phyloP scores from a whole-genome alignment of 1,284 basidiomycete species.

The Ustilago curta region DNA sequence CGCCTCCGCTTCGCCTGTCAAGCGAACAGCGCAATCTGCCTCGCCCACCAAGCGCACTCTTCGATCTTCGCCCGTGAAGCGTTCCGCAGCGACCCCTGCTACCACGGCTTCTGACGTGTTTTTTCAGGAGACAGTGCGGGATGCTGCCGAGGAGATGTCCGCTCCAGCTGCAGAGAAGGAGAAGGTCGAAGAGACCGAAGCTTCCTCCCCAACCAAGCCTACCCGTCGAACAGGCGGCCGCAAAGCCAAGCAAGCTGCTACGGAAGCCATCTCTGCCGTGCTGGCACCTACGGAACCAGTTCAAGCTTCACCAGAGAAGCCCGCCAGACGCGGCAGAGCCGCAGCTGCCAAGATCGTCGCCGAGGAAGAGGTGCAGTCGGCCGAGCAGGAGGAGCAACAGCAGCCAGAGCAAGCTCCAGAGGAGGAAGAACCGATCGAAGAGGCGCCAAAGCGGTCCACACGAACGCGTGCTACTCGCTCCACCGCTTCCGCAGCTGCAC shows the following conservation, averaged over 20 bases:
- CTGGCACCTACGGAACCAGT: constrained; percentile 1
- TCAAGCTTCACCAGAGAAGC: constrained; percentile 21
- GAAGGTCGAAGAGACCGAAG: constrained; percentile 7
- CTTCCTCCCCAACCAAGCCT: constrained; percentile 21
- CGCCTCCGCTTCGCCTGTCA: constrained; percentile 23
- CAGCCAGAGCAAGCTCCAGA: background rate
- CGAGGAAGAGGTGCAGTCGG: background rate
- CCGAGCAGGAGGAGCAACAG: constrained; percentile 3
- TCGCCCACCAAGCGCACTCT: constrained; percentile 30
- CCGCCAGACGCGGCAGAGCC: constrained; percentile 9
- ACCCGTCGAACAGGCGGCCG: constrained; percentile 21
- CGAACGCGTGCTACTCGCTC: constrained; percentile 20
- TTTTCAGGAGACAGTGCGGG: background rate
- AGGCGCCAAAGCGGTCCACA: constrained; percentile 21
- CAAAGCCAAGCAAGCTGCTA: constrained; percentile 32
- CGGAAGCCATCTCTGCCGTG: constrained; percentile 22
- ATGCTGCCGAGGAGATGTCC: background rate
- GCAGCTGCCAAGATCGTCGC: constrained; percentile 7
- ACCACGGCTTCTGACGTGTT: background rate
- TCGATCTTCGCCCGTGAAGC: constrained; percentile 38
- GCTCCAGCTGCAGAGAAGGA: constrained; percentile 1
- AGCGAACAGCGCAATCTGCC: constrained; percentile 21
- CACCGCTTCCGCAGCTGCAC: constrained; percentile 2
- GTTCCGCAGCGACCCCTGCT: background rate
- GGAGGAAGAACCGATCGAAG: constrained; percentile 6